Conservation (phyloP, 352 stramenopile genomes). For the Lagenidium giganteum region DNA sequence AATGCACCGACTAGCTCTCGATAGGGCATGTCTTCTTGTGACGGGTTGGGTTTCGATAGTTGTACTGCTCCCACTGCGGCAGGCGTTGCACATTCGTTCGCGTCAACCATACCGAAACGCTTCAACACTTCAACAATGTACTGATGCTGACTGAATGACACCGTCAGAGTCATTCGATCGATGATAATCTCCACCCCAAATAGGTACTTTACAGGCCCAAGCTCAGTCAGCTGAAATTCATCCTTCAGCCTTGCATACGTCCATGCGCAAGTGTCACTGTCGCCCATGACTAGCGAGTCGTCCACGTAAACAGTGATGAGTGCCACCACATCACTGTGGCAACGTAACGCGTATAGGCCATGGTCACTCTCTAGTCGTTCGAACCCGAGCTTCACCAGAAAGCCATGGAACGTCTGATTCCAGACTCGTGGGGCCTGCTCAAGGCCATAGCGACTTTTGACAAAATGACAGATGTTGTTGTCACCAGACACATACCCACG, state of each 20-base stretch:
- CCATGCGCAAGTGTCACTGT: not conserved
- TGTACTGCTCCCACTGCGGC: too few relatives aligned
- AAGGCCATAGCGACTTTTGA: constrained; percentile 2
- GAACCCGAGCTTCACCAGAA: not conserved
- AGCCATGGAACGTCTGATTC: constrained; percentile 1
- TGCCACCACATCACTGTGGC: not conserved
- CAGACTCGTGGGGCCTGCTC: constrained; percentile 2
- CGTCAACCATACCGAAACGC: constrained; percentile 2
- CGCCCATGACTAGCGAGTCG: constrained; percentile 1
- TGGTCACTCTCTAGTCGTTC: not conserved
- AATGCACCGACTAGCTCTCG: constrained; percentile 5
- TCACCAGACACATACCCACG: not conserved
- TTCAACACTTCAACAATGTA: constrained; percentile 5
- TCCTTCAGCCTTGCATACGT: not conserved
- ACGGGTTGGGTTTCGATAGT: too few relatives aligned
- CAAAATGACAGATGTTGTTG: not conserved
- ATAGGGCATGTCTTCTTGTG: constrained; percentile 2
- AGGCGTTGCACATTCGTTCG: not conserved
- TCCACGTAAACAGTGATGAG: constrained; percentile 6
- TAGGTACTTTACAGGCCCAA: constrained; percentile 3
- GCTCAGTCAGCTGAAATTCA: not conserved
- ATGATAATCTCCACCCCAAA: constrained; percentile 2
- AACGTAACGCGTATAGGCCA: constrained; percentile 1
- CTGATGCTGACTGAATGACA: too few relatives aligned
- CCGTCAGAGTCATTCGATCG: too few relatives aligned